phyloP scores from a whole-genome alignment of 129 eudicot genomes.

The Saposhnikovia divaricata region DNA sequence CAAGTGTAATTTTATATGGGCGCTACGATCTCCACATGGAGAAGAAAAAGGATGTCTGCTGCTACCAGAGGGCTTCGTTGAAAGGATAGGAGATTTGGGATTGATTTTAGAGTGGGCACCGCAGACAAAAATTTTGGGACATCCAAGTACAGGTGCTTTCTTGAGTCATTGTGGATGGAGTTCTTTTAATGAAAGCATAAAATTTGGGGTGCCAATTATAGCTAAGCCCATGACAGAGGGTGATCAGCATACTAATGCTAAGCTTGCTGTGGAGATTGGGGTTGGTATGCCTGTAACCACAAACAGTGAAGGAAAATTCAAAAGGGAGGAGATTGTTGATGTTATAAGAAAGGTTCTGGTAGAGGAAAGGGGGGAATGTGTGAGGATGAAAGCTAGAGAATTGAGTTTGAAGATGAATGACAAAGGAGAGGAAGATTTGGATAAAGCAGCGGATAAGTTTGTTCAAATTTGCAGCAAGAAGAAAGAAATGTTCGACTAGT shows the following conservation, averaged over 20 bases:
- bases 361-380: background rate
- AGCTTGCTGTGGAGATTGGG: background rate
- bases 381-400: background rate
- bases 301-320: background rate
- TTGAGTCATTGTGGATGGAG: conserved; percentile 4
- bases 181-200: background rate
- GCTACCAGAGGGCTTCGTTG: background rate
- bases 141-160: background rate
- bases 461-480: background rate
- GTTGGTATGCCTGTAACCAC: background rate
- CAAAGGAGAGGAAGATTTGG: background rate
- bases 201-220: background rate
- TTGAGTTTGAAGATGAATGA: background rate
- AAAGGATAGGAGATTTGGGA: background rate
- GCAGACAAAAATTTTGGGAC: background rate
- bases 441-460: background rate
- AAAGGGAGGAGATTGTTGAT: background rate
- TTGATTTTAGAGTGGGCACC: background rate
- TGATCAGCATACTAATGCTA: background rate
- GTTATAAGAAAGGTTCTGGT: background rate
- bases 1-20: background rate
- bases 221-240: background rate
- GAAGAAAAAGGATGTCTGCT: background rate
- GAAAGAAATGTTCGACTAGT: background rate
- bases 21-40: background rate